These are phyloP conservation scores for Leucosporidium yakuticum DNA, from an alignment of 768 basidiomycete species.

Conservation along the genomic window DNA sequence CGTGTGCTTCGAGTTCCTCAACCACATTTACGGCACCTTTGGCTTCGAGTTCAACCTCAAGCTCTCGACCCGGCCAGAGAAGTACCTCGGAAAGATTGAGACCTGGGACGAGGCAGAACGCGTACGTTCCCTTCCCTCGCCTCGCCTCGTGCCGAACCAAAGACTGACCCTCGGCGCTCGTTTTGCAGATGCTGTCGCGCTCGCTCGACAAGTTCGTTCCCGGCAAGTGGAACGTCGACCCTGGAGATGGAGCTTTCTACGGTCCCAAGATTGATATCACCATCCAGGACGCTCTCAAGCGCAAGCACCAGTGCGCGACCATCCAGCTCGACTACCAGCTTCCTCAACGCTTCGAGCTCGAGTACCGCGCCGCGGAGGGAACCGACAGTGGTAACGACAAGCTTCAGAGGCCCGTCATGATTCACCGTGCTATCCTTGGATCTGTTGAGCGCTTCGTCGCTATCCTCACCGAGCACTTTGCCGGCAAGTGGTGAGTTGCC, in stretches of 20 bases:
- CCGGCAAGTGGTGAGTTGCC: slow-evolving; percentile 78
- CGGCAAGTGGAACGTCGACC: slow-evolving; percentile 85
- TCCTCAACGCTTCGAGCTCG: slow-evolving; percentile 90
- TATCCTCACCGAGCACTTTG: slow-evolving; percentile 94
- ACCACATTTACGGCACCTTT: slow-evolving; percentile 85
- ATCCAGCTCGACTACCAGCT: slow-evolving; percentile 99
- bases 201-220: slow-evolving; percentile 80
- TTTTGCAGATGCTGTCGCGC: slow-evolving; percentile 66
- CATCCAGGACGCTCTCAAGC: slow-evolving; percentile 80
- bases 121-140: slow-evolving; percentile 47
- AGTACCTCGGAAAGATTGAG: slow-evolving; percentile 78
- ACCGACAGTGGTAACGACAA: slow-evolving; percentile 44
- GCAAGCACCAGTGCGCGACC: slow-evolving; percentile 96
- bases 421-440: slow-evolving; percentile 93
- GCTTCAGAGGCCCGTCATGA: slow-evolving; percentile 74
- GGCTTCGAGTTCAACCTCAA: slow-evolving; percentile 92
- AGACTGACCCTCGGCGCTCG: not conserved
- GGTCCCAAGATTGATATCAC: slow-evolving; percentile 99
- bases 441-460: slow-evolving; percentile 92
- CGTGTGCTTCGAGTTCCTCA: slow-evolving; percentile 87
- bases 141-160: not conserved
- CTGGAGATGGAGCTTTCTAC: slow-evolving; percentile 98
- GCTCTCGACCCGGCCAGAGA: slow-evolving; percentile 91
- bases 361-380: slow-evolving; percentile 71
- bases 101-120: slow-evolving; percentile 86